These are phyloP conservation scores for Colletotrichum trifolii DNA, from an alignment of 2,329 filamentous ascomycete genomes.

Conservation along the genomic window DNA sequence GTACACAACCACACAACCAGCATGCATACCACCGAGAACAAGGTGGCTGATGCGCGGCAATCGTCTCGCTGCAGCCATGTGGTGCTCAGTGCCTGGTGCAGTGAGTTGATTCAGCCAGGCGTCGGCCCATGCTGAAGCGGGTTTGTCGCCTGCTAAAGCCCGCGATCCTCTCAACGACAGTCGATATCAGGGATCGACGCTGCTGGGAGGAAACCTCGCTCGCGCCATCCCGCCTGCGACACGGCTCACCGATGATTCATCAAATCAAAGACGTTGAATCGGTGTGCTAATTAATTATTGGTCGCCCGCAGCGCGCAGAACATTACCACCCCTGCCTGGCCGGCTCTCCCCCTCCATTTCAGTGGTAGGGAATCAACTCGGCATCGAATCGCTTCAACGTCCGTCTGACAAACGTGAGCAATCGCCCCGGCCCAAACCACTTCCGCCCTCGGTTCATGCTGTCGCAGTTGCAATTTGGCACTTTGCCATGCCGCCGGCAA, in stretches of 20 bases:
- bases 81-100: neutral
- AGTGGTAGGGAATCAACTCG: neutral
- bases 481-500: neutral
- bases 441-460: neutral
- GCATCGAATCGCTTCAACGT: neutral
- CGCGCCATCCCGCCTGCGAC: neutral
- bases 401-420: neutral
- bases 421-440: neutral
- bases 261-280: neutral
- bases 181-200: slow-evolving; percentile 14
- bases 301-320: neutral
- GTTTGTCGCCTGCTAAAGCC: slow-evolving; percentile 3
- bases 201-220: slow-evolving; percentile 8
- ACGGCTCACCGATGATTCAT: slow-evolving; percentile 5
- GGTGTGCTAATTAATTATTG: slow-evolving; percentile 5
- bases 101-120: too few relatives aligned
- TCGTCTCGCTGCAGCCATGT: slow-evolving; percentile 10
- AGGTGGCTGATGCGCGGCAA: too few relatives aligned
- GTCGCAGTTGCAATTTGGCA: neutral
- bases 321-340: neutral
- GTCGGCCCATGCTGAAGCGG: neutral
- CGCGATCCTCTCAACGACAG: slow-evolving; percentile 16
- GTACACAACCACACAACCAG: too few relatives aligned
- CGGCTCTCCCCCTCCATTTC: neutral
- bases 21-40: too few relatives aligned